Evolutionary conservation across 192 early-diverging fungal genomes (phyloP).

Genomic region (Entrophospora sp.): DNA sequence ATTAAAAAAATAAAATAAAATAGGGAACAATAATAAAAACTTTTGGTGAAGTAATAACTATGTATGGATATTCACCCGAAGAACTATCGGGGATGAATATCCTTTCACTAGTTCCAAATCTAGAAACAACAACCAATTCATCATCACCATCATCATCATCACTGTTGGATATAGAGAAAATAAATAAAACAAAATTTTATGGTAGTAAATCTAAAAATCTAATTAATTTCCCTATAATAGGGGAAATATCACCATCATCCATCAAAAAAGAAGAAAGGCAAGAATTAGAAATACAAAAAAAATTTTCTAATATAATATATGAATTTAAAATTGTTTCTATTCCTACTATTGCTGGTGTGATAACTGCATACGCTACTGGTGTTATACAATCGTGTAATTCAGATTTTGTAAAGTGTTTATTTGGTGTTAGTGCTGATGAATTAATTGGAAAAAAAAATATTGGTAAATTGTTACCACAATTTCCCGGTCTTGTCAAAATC

Average conservation of each 20-base stretch:
- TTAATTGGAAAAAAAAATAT: slow-evolving; percentile 43
- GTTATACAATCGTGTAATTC: slow-evolving; percentile 47
- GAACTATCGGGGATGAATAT: slow-evolving; percentile 37
- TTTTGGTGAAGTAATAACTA: slow-evolving; percentile 36
- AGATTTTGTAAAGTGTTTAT: slow-evolving; percentile 54
- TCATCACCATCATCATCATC: slow-evolving; percentile 24
- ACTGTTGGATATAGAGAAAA: slow-evolving; percentile 36
- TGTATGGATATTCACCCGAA: slow-evolving; percentile 42
- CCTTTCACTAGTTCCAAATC: slow-evolving; percentile 26
- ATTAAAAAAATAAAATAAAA: too few relatives aligned
- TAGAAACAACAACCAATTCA: slow-evolving; percentile 20
- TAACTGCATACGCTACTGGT: slow-evolving; percentile 43
- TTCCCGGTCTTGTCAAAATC: slow-evolving; percentile 36
- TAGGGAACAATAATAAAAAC: slow-evolving; percentile 41
- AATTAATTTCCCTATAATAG: slow-evolving; percentile 48
- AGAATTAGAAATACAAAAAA: slow-evolving; percentile 14
- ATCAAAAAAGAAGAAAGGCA: slow-evolving; percentile 17
- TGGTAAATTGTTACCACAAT: slow-evolving; percentile 48
- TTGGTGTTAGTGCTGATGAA: slow-evolving; percentile 41
- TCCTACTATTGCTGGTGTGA: slow-evolving; percentile 53
- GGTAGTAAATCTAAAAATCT: slow-evolving; percentile 41
- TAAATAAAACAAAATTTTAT: slow-evolving; percentile 49
- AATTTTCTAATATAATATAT: too few relatives aligned
- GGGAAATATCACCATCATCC: slow-evolving; percentile 29
- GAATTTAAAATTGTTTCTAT: slow-evolving; percentile 48